Evolutionary conservation across 1,139 yeast genomes (phyloP), one percentile per base, ranked within the genome.

Genomic region (Saccharomyces hybrid): DNA sequence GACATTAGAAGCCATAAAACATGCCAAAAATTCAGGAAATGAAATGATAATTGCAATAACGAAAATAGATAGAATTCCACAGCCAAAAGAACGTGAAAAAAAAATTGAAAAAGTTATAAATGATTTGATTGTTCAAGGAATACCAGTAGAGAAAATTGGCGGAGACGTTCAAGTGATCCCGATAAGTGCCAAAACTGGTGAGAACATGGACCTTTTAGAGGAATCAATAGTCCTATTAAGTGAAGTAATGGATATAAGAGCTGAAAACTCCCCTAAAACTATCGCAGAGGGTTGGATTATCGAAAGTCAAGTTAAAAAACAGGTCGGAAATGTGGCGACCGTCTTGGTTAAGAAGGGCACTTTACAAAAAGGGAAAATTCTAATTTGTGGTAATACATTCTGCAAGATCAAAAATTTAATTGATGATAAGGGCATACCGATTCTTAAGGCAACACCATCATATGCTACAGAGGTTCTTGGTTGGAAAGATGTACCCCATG

Each of bases 1-100:
- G 68, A 95, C 99, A 0, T 78, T 84, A 47, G 99, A 93, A 70
- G 98, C 99, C 1, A 89, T 93, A 55, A 89, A 88, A 63, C 99
- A 95, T 70, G 93, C 96, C 9, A 85, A 86, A 62, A 82, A 81
- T 3, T 66, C 70, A 8, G 88, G 88, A 1, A 95, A 88, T 26
- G 95, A 95, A 0, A 77, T 91, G 60, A 85, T 93, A 57, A 96
- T 93, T 3, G 98, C 98, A 1, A 80, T 95, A 51, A 93, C 95
- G 64, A 93, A 93, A 70, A 87, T 95, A 64, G 99, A 93, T 69
- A 86, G 84, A 63, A 86, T 86, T 27, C 80, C 86, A 0, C 81
- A 89, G 55, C 77, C 84, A 3, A 88, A 83, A 50, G 67, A 67
- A 27, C 58, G 69, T 46, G 63, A 62, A 13, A 61, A 57, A 48